Base-by-base conservation (phyloP, 1,284 basidiomycete genomes). In the Fomes fomentarius region DNA sequence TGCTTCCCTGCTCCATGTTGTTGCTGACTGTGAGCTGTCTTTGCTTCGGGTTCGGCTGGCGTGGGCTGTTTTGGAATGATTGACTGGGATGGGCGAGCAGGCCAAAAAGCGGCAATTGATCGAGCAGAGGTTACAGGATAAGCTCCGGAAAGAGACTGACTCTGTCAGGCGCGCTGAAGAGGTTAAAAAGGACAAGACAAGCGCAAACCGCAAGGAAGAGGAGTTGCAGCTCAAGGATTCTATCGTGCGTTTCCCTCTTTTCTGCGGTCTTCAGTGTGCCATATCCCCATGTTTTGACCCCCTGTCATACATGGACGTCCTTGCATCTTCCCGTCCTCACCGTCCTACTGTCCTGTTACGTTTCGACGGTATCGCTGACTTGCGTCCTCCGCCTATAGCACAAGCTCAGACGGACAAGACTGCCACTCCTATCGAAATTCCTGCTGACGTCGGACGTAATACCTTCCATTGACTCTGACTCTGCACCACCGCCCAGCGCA, bases 121-220 rank as follows among this genome's bases (percentile, higher is more conserved):
- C 68, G 89, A 92, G 67, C 84, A 89, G 69, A 84, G 87, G 75
- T 77, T 91, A 75, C 89, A 91, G 76, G 79, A 78, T 75, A 91
- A 89, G 74, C 78, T 92, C 60, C 78, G 81, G 69, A 88, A 84
- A 79, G 89, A 92, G 71, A 89, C 86, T 79, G 89, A 90, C 71
- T 77, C 84, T 76, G 87, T 91, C 74, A 83, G 89, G 70, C 79
- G 84, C 69, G 84, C 85, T 62, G 89, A 91, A 77, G 89, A 91
- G 72, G 85, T 85, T 55, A 90, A 90, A 75, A 89, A 87, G 69
- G 87, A 90, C 73, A 89, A 89, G 72, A 82, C 82, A 38, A 62
- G 65, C 34, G 87, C 89, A 42, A 89, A 83, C 69, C 76, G 88
- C 58, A 89, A 84, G 69, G 89, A 91, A 70, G 89, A 91, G 68